Conservation (phyloP, 176 grass and related monocot species). For the Juncus inflexus region DNA sequence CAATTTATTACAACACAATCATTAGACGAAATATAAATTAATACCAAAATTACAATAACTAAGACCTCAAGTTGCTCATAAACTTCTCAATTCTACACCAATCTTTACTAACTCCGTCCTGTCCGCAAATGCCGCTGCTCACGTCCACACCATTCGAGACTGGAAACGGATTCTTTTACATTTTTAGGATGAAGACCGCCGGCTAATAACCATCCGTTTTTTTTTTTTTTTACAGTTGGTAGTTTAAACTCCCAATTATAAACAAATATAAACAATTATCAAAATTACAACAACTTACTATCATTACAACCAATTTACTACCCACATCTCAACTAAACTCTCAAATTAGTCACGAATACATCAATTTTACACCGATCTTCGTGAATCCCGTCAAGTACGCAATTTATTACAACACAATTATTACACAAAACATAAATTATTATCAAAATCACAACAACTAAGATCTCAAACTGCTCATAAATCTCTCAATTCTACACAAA, state of each 20-base stretch:
- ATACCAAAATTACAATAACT: constrained; percentile 17
- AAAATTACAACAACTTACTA: too few relatives aligned
- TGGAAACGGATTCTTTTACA: constrained; percentile 52
- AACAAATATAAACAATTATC: too few relatives aligned
- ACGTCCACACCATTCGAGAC: constrained; percentile 75
- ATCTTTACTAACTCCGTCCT: constrained; percentile 72
- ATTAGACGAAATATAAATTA: neutral
- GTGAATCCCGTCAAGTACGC: too few relatives aligned
- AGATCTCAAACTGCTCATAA: constrained; percentile 51
- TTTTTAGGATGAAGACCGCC: constrained; percentile 79
- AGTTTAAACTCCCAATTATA: too few relatives aligned
- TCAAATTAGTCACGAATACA: too few relatives aligned
- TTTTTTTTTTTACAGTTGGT: constrained; percentile 60
- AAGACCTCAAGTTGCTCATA: constrained; percentile 45
- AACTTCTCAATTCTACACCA: constrained; percentile 49
- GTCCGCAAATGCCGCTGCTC: constrained; percentile 82
- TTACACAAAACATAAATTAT: neutral
- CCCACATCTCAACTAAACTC: too few relatives aligned
- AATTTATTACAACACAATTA: too few relatives aligned
- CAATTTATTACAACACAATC: too few relatives aligned
- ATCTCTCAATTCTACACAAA: constrained; percentile 46
- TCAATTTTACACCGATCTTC: too few relatives aligned
- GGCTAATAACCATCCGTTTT: constrained; percentile 80
- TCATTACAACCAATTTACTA: too few relatives aligned
- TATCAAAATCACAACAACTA: constrained; percentile 19